Evolutionary conservation across 2,329 filamentous ascomycete genomes (phyloP).

Genomic region (Aspergillus hiratsukae): DNA sequence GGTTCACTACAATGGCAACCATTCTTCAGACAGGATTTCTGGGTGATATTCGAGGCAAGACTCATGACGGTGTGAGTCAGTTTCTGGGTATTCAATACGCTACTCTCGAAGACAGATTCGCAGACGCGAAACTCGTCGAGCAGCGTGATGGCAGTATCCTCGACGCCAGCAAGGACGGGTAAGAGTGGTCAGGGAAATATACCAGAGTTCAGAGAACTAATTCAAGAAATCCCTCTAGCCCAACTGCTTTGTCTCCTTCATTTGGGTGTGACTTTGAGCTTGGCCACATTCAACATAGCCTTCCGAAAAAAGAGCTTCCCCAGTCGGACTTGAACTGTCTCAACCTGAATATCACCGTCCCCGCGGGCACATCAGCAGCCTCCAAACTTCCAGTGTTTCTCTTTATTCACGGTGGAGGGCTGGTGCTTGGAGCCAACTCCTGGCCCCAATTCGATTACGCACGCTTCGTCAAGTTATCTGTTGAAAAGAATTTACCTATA

Average conservation of each 20-base stretch:
- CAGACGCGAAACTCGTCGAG: constrained; percentile 29
- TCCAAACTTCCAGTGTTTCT: constrained; percentile 48
- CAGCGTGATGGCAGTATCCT: constrained; percentile 19
- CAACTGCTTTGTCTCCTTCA: constrained; percentile 37
- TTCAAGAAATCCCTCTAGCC: constrained; percentile 19
- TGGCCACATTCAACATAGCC: constrained; percentile 45
- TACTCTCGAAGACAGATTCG: constrained; percentile 29
- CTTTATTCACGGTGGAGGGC: constrained; percentile 53
- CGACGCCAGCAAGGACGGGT: constrained; percentile 37
- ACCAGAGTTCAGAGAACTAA: neutral
- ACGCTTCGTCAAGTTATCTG: constrained; percentile 43
- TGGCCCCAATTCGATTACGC: constrained; percentile 51
- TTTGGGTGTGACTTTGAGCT: constrained; percentile 45
- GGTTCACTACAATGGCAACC: constrained; percentile 2
- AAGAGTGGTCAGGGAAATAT: constrained; percentile 1
- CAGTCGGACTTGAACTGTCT: constrained; percentile 49
- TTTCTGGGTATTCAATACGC: constrained; percentile 39
- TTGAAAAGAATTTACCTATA: constrained; percentile 42
- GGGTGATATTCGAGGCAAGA: constrained; percentile 25
- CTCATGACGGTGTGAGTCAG: constrained; percentile 24
- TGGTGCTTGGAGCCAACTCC: constrained; percentile 47
- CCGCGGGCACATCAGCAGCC: constrained; percentile 20
- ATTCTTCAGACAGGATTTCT: constrained; percentile 23
- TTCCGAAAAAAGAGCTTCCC: constrained; percentile 36
- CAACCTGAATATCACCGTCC: constrained; percentile 50